Evolutionary conservation across 2,329 filamentous ascomycete species (phyloP), one percentile per base, ranked within the genome.

Genomic region (Apiospora malaysiana): DNA sequence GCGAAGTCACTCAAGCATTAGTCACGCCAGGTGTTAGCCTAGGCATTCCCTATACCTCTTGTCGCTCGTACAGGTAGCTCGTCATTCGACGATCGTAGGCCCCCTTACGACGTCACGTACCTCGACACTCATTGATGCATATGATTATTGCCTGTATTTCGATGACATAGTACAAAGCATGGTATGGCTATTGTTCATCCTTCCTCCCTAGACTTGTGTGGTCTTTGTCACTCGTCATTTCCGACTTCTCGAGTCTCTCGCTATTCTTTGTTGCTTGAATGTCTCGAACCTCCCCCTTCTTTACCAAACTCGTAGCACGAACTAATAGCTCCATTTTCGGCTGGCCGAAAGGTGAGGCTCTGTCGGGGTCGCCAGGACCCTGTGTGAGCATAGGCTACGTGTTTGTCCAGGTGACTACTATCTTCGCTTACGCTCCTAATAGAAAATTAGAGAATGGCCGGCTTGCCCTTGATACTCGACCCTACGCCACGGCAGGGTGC

Each of bases 281-380:
- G 51, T 27, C 56, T 63, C 32, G 56, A 63, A 10, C 49, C 32
- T 25, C 18, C 27, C 12, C 14, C 14, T 56, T 56, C 25, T 59
- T 59, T 32, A 37, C 37, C 27, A 59, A 4, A 32, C 51, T 59
- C 51, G 51, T 59, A 59, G 18, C 51, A 59, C 16, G 18, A 23
- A 12, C 32, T 18, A n/a, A 40, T 63, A 32, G 32, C 40, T 40
- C 56, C 32, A 63, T 40, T 63, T 63, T 63, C 56, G 56, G 56
- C 56, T 63, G 40, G 32, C 32, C 56, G 56, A 63, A 40, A 63
- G 56, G 56, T 40, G 56, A 40, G 56, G 32, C 56, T 63, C 56
- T 63, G 16, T n/a, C 56, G 27, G 27, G 18, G 27, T 40, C 56
- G 27, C 18, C 56, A 37, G 25, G 56, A 40, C 56, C 42, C 42